A percentile compares a stretch with the other conserved stretches of the same genome.
Evolutionary conservation across 495 filamentous ascomycete species (phyloP).

Genomic region (Aspergillus sclerotioniger): DNA sequence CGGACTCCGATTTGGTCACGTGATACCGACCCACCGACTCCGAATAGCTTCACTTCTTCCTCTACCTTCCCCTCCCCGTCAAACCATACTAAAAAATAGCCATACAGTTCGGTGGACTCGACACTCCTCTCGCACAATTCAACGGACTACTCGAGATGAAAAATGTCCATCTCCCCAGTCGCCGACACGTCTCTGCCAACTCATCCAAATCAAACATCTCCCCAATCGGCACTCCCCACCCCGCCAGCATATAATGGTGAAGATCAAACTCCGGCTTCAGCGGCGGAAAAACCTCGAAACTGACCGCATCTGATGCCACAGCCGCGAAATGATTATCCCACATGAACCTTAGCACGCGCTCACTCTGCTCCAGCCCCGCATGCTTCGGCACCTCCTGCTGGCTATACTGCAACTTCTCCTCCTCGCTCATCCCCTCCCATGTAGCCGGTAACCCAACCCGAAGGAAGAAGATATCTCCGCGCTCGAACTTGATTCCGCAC

Average conservation of each 20-base stretch:
- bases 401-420: slow-evolving; percentile 36
- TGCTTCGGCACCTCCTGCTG: slow-evolving; percentile 47
- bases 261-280: slow-evolving; percentile 51
- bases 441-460: slow-evolving; percentile 59
- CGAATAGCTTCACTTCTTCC: background rate
- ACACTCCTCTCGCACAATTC: slow-evolving; percentile 50
- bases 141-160: slow-evolving; percentile 65
- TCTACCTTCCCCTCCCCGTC: background rate
- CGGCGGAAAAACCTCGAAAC: slow-evolving; percentile 63
- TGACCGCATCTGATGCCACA: slow-evolving; percentile 63
- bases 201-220: slow-evolving; percentile 65
- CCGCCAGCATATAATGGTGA: slow-evolving; percentile 63
- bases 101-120: slow-evolving; percentile 49
- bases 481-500: slow-evolving; percentile 56
- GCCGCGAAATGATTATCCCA: slow-evolving; percentile 69
- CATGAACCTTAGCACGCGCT: slow-evolving; percentile 63
- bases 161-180: slow-evolving; percentile 65
- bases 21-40: background rate
- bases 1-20: no score
- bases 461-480: slow-evolving; percentile 71
- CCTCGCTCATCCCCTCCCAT: slow-evolving; percentile 44
- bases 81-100: slow-evolving; percentile 46
- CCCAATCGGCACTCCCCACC: slow-evolving; percentile 67
- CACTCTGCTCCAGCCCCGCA: slow-evolving; percentile 61
- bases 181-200: slow-evolving; percentile 50